Evolutionary conservation across 2,329 filamentous ascomycete genomes (phyloP).

Genomic region (Phialophora macrospora): DNA sequence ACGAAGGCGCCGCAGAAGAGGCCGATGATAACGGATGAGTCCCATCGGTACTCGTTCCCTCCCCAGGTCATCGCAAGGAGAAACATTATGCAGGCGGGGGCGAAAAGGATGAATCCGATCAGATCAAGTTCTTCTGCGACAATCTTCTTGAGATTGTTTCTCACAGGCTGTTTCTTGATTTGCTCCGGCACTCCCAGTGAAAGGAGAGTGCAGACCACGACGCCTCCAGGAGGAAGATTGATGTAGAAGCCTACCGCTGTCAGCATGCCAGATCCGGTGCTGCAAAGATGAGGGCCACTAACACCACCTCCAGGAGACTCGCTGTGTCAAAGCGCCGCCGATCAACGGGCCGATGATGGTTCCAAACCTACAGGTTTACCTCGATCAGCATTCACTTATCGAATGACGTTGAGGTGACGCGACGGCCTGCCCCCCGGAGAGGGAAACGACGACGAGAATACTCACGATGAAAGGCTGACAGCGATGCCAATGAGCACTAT

Average conservation of each 20-base stretch:
- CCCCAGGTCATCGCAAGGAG: conserved; percentile 37
- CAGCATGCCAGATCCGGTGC: background rate
- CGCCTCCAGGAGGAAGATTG: conserved; percentile 50
- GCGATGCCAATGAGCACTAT: conserved; percentile 44
- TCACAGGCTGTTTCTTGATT: conserved; percentile 21
- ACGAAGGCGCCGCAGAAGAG: conserved; percentile 44
- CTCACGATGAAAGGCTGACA: conserved; percentile 30
- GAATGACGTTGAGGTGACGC: background rate
- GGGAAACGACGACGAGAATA: background rate
- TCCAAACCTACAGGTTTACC: conserved; percentile 26
- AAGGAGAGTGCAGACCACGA: conserved; percentile 46
- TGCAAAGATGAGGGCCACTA: background rate
- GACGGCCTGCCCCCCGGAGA: background rate
- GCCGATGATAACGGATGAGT: conserved; percentile 45
- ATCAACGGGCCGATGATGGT: conserved; percentile 51
- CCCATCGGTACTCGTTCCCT: conserved; percentile 42
- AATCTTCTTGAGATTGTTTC: conserved; percentile 30
- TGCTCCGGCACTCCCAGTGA: conserved; percentile 27
- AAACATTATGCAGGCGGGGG: conserved; percentile 44
- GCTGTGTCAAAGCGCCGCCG: conserved; percentile 50
- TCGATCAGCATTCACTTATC: background rate
- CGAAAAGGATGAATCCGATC: conserved; percentile 64
- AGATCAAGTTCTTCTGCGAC: conserved; percentile 55
- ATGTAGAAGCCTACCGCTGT: conserved; percentile 46
- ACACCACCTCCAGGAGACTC: conserved; percentile 44